Evolutionary conservation across 2,329 filamentous ascomycete species (phyloP).

Genomic region (Teratosphaeria viscida): DNA sequence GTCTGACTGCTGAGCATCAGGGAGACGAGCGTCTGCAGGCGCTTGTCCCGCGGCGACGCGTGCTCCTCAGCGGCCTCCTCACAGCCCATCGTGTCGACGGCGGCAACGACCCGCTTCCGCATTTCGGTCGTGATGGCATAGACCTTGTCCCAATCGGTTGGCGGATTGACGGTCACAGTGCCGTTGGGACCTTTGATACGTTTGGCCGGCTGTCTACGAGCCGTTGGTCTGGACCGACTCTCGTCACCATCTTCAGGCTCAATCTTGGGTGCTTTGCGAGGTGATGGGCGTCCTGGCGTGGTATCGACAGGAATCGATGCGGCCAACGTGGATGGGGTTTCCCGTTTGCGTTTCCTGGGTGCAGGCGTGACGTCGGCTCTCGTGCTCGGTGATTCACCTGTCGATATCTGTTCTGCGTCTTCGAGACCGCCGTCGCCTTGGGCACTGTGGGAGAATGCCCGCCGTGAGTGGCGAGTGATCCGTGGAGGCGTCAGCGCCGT

Average conservation of each 20-base stretch:
- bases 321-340: background rate
- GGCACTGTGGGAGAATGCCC: background rate
- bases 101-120: constrained; percentile 60
- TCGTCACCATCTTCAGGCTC: background rate
- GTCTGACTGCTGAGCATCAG: constrained; percentile 90
- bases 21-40: constrained; percentile 78
- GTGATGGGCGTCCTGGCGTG: constrained; percentile 13
- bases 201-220: constrained; percentile 23
- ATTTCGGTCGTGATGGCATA: constrained; percentile 71
- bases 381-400: background rate
- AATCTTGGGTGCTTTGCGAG: constrained; percentile 15
- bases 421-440: background rate
- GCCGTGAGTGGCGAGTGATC: background rate
- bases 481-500: background rate
- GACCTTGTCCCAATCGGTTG: constrained; percentile 72
- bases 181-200: constrained; percentile 24
- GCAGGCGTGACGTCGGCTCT: background rate
- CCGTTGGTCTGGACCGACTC: constrained; percentile 3
- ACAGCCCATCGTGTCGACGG: constrained; percentile 97
- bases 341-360: background rate
- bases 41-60: constrained; percentile 45
- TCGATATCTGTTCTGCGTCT: background rate
- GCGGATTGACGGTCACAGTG: constrained; percentile 36
- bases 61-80: constrained; percentile 57
- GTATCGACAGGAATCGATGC: background rate